A percentile compares a stretch with the other conserved stretches of the same genome.
Conservation (phyloP, 306 rosid species). For the Erythrophleum fordii region DNA sequence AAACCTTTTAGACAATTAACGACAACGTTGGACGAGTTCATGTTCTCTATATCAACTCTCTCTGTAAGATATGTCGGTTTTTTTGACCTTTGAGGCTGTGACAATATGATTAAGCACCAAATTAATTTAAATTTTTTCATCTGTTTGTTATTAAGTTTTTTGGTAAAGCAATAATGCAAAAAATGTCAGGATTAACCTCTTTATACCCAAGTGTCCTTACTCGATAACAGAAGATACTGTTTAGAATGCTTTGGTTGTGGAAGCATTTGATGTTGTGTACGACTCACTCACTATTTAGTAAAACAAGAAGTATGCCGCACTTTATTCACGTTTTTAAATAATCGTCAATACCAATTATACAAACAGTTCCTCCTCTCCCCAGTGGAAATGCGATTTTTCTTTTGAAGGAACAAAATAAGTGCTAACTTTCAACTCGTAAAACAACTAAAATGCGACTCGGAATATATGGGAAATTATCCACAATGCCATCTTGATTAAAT, state of each 20-base stretch:
- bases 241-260: background rate
- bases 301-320: background rate
- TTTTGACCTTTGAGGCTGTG: background rate
- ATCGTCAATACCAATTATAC: background rate
- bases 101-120: background rate
- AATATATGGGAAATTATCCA: background rate
- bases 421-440: slow-evolving; percentile 2
- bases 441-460: background rate
- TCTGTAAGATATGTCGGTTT: background rate
- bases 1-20: background rate
- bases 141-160: background rate
- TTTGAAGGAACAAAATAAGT: too few relatives aligned
- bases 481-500: slow-evolving; percentile 27
- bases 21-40: background rate
- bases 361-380: background rate
- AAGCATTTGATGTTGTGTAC: background rate
- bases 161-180: background rate
- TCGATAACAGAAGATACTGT: slow-evolving; percentile 27
- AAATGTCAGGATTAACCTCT: background rate
- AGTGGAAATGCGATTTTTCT: background rate
- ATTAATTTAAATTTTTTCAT: background rate
- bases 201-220: slow-evolving; percentile 8
- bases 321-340: slow-evolving; percentile 18
- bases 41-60: background rate
- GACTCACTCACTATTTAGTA: background rate